Evolutionary conservation across 2,329 filamentous ascomycete species (phyloP).

Genomic region (Xylariaceae sp.): DNA sequence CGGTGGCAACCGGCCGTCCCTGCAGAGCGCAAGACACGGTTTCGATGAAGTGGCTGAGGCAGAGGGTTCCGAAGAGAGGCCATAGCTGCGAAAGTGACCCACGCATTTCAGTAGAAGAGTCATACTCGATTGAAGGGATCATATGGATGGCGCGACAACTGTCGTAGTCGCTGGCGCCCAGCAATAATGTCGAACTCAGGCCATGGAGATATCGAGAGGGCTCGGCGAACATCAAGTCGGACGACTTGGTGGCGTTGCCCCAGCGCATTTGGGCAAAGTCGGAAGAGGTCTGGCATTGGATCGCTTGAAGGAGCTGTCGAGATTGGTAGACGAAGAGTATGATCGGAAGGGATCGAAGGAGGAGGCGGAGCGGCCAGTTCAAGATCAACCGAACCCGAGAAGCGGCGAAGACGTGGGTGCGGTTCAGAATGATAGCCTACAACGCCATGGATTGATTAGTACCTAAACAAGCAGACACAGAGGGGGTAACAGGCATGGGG

Average conservation of each 20-base stretch:
- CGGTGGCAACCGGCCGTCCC: constrained; percentile 70
- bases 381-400: constrained; percentile 75
- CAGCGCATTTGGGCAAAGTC: constrained; percentile 65
- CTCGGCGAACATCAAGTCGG: constrained; percentile 64
- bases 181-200: constrained; percentile 64
- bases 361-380: constrained; percentile 64
- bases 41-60: constrained; percentile 80
- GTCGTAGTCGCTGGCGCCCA: constrained; percentile 66
- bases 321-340: constrained; percentile 64
- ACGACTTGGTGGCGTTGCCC: constrained; percentile 59
- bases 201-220: constrained; percentile 65
- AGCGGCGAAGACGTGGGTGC: constrained; percentile 89
- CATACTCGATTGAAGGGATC: constrained; percentile 50
- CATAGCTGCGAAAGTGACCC: constrained; percentile 76
- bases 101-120: constrained; percentile 49
- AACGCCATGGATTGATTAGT: too few relatives aligned
- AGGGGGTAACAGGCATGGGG: constrained; percentile 2
- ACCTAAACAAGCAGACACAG: too few relatives aligned
- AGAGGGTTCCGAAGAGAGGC: constrained; percentile 66
- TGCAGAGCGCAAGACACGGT: constrained; percentile 83
- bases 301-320: constrained; percentile 67
- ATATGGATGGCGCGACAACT: constrained; percentile 74
- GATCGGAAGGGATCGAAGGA: constrained; percentile 67
- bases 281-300: constrained; percentile 85
- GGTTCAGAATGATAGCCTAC: constrained; percentile 82